Evolutionary conservation across 306 rosid species (phyloP).

Genomic region (Acacia melanoxylon): DNA sequence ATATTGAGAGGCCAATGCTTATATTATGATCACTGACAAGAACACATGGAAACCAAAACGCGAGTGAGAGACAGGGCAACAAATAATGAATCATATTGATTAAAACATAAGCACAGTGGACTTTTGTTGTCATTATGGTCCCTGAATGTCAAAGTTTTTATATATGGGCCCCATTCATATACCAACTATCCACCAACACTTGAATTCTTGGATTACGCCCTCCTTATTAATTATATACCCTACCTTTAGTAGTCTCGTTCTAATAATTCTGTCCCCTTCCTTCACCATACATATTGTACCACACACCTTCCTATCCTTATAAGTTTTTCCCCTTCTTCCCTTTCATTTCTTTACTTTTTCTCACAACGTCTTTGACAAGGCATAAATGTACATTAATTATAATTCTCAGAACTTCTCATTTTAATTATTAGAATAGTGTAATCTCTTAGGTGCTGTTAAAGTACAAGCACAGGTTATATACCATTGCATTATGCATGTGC

Average conservation of each 20-base stretch:
- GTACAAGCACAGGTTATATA: neutral
- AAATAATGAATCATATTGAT: constrained; percentile 57
- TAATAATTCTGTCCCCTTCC: constrained; percentile 46
- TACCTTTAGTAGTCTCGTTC: constrained; percentile 38
- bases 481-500: neutral
- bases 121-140: constrained; percentile 56
- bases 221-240: constrained; percentile 15
- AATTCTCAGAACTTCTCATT: neutral
- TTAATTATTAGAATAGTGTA: neutral
- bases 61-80: constrained; percentile 51
- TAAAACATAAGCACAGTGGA: constrained; percentile 43
- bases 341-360: neutral
- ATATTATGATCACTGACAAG: constrained; percentile 38
- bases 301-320: neutral
- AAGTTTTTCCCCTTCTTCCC: neutral
- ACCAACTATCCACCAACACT: constrained; percentile 25
- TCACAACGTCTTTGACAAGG: neutral
- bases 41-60: constrained; percentile 70
- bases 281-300: neutral
- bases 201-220: neutral
- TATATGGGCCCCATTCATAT: constrained; percentile 13
- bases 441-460: neutral
- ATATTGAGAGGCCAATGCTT: constrained; percentile 40
- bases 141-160: constrained; percentile 61
- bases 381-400: neutral